These are phyloP conservation scores for Taphrina deformans DNA, from an alignment of 1,139 yeast genomes.

Conservation along the genomic window DNA sequence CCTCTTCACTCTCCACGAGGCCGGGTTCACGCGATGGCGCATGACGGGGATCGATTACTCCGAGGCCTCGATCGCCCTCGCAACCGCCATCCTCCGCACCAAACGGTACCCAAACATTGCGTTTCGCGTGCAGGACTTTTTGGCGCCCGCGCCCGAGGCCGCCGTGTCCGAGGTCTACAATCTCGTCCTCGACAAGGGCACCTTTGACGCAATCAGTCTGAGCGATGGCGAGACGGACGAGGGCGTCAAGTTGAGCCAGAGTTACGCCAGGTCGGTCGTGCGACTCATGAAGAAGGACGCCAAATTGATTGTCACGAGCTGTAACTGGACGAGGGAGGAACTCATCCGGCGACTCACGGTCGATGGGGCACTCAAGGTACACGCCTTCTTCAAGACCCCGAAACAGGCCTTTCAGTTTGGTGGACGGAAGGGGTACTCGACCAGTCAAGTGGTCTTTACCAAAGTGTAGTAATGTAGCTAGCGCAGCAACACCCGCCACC, in stretches of 20 bases:
- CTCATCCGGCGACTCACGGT: conserved; percentile 47
- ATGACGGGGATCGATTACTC: conserved; percentile 85
- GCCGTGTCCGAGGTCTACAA: conserved; percentile 52
- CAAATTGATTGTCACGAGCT: conserved; percentile 78
- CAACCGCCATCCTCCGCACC: conserved; percentile 56
- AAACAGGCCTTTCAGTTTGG: conserved; percentile 14
- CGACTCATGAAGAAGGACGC: conserved; percentile 59
- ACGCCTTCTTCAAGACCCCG: conserved; percentile 17
- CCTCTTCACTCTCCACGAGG: conserved; percentile 68
- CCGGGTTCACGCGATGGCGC: conserved; percentile 50
- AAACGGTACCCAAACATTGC: conserved; percentile 49
- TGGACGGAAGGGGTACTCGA: conserved; percentile 5
- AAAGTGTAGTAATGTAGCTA: no score
- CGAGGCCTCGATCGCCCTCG: conserved; percentile 71
- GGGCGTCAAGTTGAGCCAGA: conserved; percentile 50
- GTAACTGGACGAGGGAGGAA: conserved; percentile 86
- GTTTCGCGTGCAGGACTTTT: conserved; percentile 47
- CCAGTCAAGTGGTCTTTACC: conserved; percentile 7
- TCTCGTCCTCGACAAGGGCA: conserved; percentile 85
- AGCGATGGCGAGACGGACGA: conserved; percentile 45
- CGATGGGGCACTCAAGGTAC: conserved; percentile 10
- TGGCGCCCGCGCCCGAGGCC: conserved; percentile 38
- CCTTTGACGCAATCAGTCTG: conserved; percentile 92
- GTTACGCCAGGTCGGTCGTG: conserved; percentile 63
- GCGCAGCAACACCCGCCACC: no score